Conservation (phyloP, 1,139 yeast genomes). For the Debaryomyces fabryi region DNA sequence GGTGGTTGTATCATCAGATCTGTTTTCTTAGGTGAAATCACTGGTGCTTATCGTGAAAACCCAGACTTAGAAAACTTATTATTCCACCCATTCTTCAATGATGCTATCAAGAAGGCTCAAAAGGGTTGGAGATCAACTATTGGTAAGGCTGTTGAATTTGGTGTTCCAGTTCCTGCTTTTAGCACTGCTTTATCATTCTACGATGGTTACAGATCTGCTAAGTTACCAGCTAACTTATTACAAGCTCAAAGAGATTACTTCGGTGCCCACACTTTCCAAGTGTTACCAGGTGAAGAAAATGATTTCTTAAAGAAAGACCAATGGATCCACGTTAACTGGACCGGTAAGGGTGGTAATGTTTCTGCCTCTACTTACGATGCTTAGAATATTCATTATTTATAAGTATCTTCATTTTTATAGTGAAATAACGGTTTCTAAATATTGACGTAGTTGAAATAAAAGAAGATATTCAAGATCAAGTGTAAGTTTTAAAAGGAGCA, state of each 20-base stretch:
- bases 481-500: background rate
- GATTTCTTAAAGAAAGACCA: slow-evolving; percentile 75
- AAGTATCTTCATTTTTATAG: slow-evolving; percentile 4
- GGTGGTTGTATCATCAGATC: slow-evolving; percentile 99
- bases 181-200: slow-evolving; percentile 95
- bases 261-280: slow-evolving; percentile 99
- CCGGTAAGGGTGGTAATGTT: slow-evolving; percentile 98
- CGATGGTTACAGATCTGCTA: slow-evolving; percentile 97
- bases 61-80: slow-evolving; percentile 94
- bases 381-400: slow-evolving; percentile 35
- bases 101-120: slow-evolving; percentile 93
- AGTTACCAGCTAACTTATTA: slow-evolving; percentile 94
- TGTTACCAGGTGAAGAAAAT: slow-evolving; percentile 82
- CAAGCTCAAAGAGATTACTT: slow-evolving; percentile 99
- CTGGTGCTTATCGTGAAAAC: slow-evolving; percentile 91
- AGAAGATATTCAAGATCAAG: background rate
- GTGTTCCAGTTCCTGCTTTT: slow-evolving; percentile 98
- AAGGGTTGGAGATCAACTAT: slow-evolving; percentile 92
- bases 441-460: background rate
- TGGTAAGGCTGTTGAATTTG: slow-evolving; percentile 75
- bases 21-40: slow-evolving; percentile 95
- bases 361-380: slow-evolving; percentile 95
- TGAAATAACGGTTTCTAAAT: background rate
- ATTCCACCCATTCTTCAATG: slow-evolving; percentile 92
- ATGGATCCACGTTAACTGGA: slow-evolving; percentile 97